Evolutionary conservation across 208 protist species (phyloP), one percentile per base, ranked within the genome.

Genomic region (Phytomonas francai): DNA sequence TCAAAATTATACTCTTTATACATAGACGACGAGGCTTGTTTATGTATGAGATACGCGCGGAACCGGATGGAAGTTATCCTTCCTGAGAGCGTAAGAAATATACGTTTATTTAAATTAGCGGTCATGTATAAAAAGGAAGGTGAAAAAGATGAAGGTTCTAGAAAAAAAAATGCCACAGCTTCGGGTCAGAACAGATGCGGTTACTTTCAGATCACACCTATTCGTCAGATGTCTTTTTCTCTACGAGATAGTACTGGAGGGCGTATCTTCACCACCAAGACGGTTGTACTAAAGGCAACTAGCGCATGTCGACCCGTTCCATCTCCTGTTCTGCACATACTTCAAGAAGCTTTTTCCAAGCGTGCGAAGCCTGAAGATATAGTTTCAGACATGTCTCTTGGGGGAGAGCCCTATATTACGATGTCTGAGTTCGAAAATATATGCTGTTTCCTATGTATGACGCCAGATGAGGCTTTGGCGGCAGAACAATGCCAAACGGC

Each of bases 11-110:
- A 49, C 14, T 49, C 14, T 22, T 12, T 80, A 28, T 82, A 73
- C 42, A 56, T 82, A 8, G 67, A 82, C 67, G 60, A 82, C n/a
- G 34, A 73, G 59, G 59, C 22, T 14, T 71, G 62, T 16, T 63
- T 30, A 4, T 67, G 65, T 33, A 49, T 74, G 63, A 65, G 74
- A 42, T 73, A 68, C 11, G 80, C 66, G 14, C 72, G 65, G 16
- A 85, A 80, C 63, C 63, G 66, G 29, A 73, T 77, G 28, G 77
- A 85, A 62, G 80, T 80, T 0, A n/a, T 76, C 5, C 56, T 85
- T 29, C 76, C 76, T 22, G 22, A n/a, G 19, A 59, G 29, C 16
- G 42, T 81, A 16, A 72, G 66, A 58, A 45, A 76, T 49, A 19
- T 49, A 3, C 39, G 39, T 19, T 49, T 49, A 49, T 49, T 49